Base-by-base conservation (phyloP, 2,329 filamentous ascomycete genomes). In the Macroventuria anomochaeta region DNA sequence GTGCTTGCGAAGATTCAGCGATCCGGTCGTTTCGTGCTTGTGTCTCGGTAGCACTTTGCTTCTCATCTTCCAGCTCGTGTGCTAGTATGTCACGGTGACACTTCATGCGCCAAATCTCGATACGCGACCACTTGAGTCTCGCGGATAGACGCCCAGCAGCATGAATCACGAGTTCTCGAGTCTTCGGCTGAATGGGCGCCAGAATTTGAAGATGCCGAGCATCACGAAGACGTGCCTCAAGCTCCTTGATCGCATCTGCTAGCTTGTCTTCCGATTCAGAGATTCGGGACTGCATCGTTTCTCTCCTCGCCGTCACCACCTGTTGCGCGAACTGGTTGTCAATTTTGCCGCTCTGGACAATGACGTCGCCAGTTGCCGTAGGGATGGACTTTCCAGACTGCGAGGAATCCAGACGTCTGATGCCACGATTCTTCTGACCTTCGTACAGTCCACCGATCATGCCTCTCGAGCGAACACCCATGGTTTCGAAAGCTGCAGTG, bases 121-220 rank as follows among this genome's bases (percentile, higher is more conserved):
- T 88, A 56, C 93, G 84, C n/a, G 88, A 87, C 93, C 93, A 97
- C 72, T 95, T 96, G 55, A 99, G 78, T 71, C 93, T 92, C 3
- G 91, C 91, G 50, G 93, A 87, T 76, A 96, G 88, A 7, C 89
- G 86, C 5, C 88, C 91, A 17, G 95, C 93, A 15, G 91, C 89
- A 59, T 89, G 81, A n/a, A 97, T 82, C 48, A 97, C 83, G 54
- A 91, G 85, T 55, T 97, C 93, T 55, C 95, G 84, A 0, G 91
- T 93, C 75, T 92, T 92, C n/a, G 88, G 86, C 67, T 96, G 90
- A 38, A 99, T 91, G 0, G 95, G 95, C 0, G 93, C 91, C 20
- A 97, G 77, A 17, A 97, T 86, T 55, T 93, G 87, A 33, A 99
- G 80, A 75, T 99, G 95, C 12, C 93, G 88, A 23, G 93, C 91